Evolutionary conservation across 768 basidiomycete genomes (phyloP).

Genomic region (Amanita rubescens): DNA sequence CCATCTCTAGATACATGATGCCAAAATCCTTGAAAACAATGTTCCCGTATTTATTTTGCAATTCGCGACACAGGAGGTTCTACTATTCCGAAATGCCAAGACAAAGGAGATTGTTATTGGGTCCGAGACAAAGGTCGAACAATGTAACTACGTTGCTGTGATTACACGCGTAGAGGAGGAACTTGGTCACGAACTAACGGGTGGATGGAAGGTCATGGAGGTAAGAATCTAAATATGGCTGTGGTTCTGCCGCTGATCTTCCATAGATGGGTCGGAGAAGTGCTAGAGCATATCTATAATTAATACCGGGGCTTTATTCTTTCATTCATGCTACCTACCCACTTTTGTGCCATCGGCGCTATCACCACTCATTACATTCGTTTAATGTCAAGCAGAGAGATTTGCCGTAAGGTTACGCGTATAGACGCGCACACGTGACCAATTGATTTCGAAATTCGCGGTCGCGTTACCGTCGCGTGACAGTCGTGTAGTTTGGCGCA

Average conservation of each 20-base stretch:
- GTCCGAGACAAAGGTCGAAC: slow-evolving; percentile 85
- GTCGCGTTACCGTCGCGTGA: not conserved
- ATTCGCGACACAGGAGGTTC: slow-evolving; percentile 90
- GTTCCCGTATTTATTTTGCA: slow-evolving; percentile 87
- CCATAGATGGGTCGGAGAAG: slow-evolving; percentile 37
- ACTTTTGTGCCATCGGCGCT: slow-evolving; percentile 10
- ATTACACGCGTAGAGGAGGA: slow-evolving; percentile 85
- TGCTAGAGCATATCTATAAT: slow-evolving; percentile 38
- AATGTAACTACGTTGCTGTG: slow-evolving; percentile 88
- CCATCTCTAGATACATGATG: slow-evolving; percentile 58
- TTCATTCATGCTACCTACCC: slow-evolving; percentile 17
- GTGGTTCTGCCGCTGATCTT: slow-evolving; percentile 4
- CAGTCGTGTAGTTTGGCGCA: slow-evolving; percentile 1
- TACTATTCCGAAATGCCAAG: slow-evolving; percentile 86
- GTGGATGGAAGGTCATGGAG: slow-evolving; percentile 98
- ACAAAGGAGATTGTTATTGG: slow-evolving; percentile 85
- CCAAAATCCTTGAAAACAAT: slow-evolving; percentile 85
- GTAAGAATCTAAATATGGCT: slow-evolving; percentile 33
- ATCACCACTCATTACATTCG: slow-evolving; percentile 19
- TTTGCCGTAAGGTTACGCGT: not conserved
- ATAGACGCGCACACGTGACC: slow-evolving; percentile 15
- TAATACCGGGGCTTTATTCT: not conserved
- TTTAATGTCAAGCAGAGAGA: not conserved
- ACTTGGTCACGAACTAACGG: slow-evolving; percentile 86
- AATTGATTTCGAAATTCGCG: too few species aligned